Evolutionary conservation across 208 protist genomes (phyloP), one percentile per base, ranked within the genome.

Genomic region (Leishmania tarentolae): DNA sequence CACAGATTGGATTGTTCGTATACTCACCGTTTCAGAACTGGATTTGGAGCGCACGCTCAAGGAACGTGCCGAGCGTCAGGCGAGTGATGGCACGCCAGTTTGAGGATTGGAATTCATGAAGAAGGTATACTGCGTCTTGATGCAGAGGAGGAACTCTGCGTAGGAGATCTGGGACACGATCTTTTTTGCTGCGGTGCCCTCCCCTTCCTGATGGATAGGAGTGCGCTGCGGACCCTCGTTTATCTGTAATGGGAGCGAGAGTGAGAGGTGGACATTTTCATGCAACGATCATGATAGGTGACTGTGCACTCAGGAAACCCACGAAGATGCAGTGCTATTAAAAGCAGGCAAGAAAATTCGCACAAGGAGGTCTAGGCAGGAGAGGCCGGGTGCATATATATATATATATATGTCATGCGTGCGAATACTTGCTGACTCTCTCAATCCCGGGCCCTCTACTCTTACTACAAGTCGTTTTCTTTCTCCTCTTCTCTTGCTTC

Each of bases 1-100:
- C 28, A 80, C 77, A 28, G 86, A 90, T 13, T 96, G 93, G 93
- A 69, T 96, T 47, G 83, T 96, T 40, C 80, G 75, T n/a, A 84
- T 87, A 53, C 83, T 95, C 46, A 90, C 87, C 5, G 72, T 59
- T 42, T 82, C 83, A 6, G 90, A 95, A 79, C 81, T 95, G 40
- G 88, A 95, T 84, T 50, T 85, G 69, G 82, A 85, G 59, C 82
- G 76, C n/a, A 75, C 71, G 17, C 71, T 85, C 35, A 80, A 81
- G 65, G 82, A 85, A 44, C 82, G 82, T 21, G 47, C 76, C 3
- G 71, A 81, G 72, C 76, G 57, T 3, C 68, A 63, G 59, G 37
- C 42, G 35, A 72, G 31, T 31, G 28, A 44, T 0, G 71, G n/a
- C 31, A 40, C 44, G 19, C 24, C 47, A 9, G 50, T 40, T 2